Percentiles rank a stretch among this genome's conserved stretches.
These are phyloP conservation scores for Pseudogymnoascus sp. DNA, from an alignment of 2,329 filamentous ascomycete species.

Conservation along the genomic window DNA sequence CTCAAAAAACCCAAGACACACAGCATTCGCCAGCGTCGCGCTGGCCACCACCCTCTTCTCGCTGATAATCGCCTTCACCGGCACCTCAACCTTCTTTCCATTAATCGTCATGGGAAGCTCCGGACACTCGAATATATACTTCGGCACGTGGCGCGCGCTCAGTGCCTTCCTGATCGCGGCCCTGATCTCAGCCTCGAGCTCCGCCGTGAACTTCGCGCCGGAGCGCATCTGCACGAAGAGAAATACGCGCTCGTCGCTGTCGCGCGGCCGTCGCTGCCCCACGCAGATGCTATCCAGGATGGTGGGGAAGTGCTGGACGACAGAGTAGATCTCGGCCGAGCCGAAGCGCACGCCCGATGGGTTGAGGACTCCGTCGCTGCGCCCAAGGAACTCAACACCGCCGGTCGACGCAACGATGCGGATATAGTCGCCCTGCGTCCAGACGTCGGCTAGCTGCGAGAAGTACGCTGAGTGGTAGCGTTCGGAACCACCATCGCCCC, in stretches of 20 bases:
- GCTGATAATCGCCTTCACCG: slow-evolving; percentile 37
- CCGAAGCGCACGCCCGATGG: slow-evolving; percentile 50
- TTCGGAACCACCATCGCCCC: slow-evolving; percentile 39
- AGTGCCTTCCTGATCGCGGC: slow-evolving; percentile 55
- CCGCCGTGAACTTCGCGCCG: slow-evolving; percentile 43
- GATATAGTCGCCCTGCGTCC: slow-evolving; percentile 77
- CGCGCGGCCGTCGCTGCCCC: slow-evolving; percentile 47
- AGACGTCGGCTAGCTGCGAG: slow-evolving; percentile 55
- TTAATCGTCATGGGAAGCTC: slow-evolving; percentile 42
- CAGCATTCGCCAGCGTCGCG: slow-evolving; percentile 37
- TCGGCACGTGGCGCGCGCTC: slow-evolving; percentile 36
- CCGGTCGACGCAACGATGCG: slow-evolving; percentile 59
- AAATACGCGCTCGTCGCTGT: slow-evolving; percentile 49
- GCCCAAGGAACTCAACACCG: slow-evolving; percentile 57
- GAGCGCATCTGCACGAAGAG: slow-evolving; percentile 51
- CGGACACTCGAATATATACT: slow-evolving; percentile 34
- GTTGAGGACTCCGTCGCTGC: slow-evolving; percentile 54
- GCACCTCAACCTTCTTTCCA: slow-evolving; percentile 42
- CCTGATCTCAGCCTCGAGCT: slow-evolving; percentile 52
- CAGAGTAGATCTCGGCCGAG: slow-evolving; percentile 49
- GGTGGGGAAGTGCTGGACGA: slow-evolving; percentile 44
- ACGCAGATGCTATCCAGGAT: slow-evolving; percentile 50
- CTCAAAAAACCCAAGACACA: slow-evolving; percentile 12
- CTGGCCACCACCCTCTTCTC: slow-evolving; percentile 35
- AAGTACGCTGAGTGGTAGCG: slow-evolving; percentile 53